Evolutionary conservation across 2,329 filamentous ascomycete genomes (phyloP), one percentile per base, ranked within the genome.

Genomic region (Claviceps monticola): DNA sequence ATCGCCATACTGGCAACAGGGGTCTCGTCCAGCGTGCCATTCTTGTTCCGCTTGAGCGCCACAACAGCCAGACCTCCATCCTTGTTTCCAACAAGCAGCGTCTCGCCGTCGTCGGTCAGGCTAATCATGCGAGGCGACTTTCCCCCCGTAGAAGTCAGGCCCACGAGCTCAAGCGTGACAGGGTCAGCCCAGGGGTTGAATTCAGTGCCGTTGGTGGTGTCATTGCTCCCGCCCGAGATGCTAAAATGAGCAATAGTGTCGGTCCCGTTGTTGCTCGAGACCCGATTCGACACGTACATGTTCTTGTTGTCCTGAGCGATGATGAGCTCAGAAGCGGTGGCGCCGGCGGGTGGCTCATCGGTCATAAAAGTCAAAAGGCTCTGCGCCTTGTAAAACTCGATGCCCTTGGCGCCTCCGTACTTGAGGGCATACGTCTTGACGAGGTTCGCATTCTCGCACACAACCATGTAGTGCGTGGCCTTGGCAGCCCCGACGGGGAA

Each of bases 231-330:
- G 46, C 17, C 36, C 9, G 48, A 63, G 43, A 70, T 56, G 57
- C 61, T 61, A 60, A 77, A 75, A 60, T 71, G 71, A 5, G 72
- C 67, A 58, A 78, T 69, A 57, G 63, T 71, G 63, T 78, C 75
- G 8, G 68, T 69, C 3, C 9, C 29, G 9, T 34, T 34, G 29
- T 56, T 57, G 50, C 71, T 73, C 1, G 67, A 71, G 26, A 75
- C 56, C 4, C 75, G 72, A 67, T 78, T 78, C 39, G 73, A 73
- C 50, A 76, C 67, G 61, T 77, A 77, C 17, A 77, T 57, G 61
- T 75, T 64, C 56, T 61, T 61, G 59, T 64, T 65, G 62, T 72
- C 69, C 26, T 60, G 58, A 8, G 68, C 62, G 37, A 76, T 59
- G 53, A 67, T 61, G 41, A 78, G 59, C 60, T 71, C 74, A 45